A percentile compares a stretch with the other conserved stretches of the same genome.
phyloP scores from a whole-genome alignment of 148 eudicot genomes.

The Linanthus parryae region DNA sequence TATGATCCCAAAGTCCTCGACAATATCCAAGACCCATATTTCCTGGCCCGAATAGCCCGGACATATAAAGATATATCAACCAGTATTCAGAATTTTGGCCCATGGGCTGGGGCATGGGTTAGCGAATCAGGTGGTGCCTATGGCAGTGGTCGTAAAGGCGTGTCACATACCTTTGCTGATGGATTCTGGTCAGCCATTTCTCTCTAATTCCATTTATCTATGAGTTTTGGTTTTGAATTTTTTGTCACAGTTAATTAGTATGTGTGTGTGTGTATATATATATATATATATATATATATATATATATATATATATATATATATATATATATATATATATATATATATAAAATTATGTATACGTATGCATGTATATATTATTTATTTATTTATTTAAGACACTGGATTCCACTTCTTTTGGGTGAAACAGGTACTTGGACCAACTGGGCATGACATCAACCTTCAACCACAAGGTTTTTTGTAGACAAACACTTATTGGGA shows the following conservation, averaged over 20 bases:
- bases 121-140: conserved; percentile 64
- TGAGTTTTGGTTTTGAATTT: too few species aligned
- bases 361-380: too few species aligned
- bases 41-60: conserved; percentile 13
- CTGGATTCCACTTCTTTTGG: neutral
- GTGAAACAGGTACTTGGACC: conserved; percentile 52
- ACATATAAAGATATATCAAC: neutral
- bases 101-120: conserved; percentile 47
- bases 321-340: neutral
- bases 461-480: conserved; percentile 48
- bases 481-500: conserved; percentile 58
- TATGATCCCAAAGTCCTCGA: conserved; percentile 30
- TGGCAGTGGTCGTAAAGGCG: conserved; percentile 49
- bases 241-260: too few species aligned
- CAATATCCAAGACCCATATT: conserved; percentile 37
- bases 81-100: conserved; percentile 10
- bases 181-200: neutral
- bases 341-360: too few species aligned
- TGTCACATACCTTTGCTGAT: conserved; percentile 38
- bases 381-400: too few species aligned
- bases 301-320: neutral
- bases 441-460: conserved; percentile 49
- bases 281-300: too few species aligned
- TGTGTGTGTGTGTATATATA: too few species aligned
- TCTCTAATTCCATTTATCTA: neutral